phyloP scores from a whole-genome alignment of 495 filamentous ascomycete genomes.

The Penicillium parvum region DNA sequence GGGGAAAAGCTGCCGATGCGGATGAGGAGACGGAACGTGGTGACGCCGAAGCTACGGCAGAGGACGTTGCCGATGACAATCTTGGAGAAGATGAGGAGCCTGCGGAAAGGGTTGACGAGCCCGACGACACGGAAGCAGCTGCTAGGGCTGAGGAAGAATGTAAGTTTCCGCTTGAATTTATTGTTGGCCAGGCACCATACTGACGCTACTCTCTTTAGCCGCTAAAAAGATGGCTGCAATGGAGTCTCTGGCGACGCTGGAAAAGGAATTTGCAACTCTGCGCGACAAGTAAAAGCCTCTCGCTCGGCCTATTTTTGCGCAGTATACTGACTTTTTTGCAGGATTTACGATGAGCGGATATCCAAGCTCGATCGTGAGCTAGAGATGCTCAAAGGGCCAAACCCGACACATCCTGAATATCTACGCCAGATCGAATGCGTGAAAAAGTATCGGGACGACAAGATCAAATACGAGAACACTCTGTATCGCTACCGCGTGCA shows the following conservation, averaged over 20 bases:
- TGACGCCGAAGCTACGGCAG: slow-evolving; percentile 22
- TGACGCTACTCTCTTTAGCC: slow-evolving; percentile 43
- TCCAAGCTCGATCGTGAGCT: slow-evolving; percentile 78
- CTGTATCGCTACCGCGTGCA: slow-evolving; percentile 68
- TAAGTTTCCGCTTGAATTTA: slow-evolving; percentile 41
- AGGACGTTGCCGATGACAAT: slow-evolving; percentile 32
- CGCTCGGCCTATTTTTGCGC: background rate
- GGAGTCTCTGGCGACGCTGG: slow-evolving; percentile 71
- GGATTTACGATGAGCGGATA: slow-evolving; percentile 82
- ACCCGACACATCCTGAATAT: slow-evolving; percentile 82
- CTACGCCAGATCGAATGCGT: slow-evolving; percentile 80
- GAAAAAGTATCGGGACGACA: slow-evolving; percentile 72
- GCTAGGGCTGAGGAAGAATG: slow-evolving; percentile 62
- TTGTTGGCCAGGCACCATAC: slow-evolving; percentile 3
- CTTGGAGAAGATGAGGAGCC: slow-evolving; percentile 44
- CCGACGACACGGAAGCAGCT: slow-evolving; percentile 36
- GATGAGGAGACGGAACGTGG: slow-evolving; percentile 35
- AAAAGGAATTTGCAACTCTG: slow-evolving; percentile 78
- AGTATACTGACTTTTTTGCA: slow-evolving; percentile 32
- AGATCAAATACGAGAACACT: slow-evolving; percentile 66
- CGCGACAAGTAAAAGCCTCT: slow-evolving; percentile 67
- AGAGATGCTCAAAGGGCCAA: slow-evolving; percentile 68
- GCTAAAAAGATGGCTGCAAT: slow-evolving; percentile 75
- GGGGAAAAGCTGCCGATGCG: slow-evolving; percentile 32
- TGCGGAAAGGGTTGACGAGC: slow-evolving; percentile 39